Percentiles rank a stretch among this genome's conserved stretches.
Evolutionary conservation across 2,329 filamentous ascomycete species (phyloP).

Genomic region (Ceratocystis variospora): DNA sequence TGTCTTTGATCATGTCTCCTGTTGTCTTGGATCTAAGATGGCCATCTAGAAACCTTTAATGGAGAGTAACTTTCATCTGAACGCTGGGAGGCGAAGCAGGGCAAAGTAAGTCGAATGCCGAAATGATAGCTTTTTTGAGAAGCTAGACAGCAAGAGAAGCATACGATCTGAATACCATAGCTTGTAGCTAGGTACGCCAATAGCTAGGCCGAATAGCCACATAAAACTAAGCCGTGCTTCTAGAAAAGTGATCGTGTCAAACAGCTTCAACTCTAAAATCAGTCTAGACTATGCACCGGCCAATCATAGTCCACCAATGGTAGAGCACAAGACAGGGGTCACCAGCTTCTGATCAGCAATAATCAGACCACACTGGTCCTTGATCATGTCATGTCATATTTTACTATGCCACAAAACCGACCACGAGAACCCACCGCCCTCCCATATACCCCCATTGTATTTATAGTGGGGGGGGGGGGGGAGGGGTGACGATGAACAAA

Average conservation of each 20-base stretch:
- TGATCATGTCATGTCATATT: constrained; percentile 16
- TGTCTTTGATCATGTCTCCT: neutral
- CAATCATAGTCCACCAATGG: constrained; percentile 11
- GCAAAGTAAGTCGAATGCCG: too few species aligned
- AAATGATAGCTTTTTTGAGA: too few species aligned
- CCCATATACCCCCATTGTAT: neutral
- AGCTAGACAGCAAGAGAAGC: too few species aligned
- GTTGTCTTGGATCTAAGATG: neutral
- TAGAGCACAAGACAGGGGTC: constrained; percentile 7
- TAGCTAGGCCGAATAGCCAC: neutral
- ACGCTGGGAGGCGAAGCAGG: neutral
- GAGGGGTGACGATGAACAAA: neutral
- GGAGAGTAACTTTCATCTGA: neutral
- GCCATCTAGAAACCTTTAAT: neutral
- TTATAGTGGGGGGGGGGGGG: neutral
- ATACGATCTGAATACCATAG: too few species aligned
- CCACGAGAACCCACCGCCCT: constrained; percentile 7
- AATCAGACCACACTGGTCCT: constrained; percentile 19
- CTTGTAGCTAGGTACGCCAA: too few species aligned
- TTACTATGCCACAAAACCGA: neutral
- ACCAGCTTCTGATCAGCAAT: constrained; percentile 12
- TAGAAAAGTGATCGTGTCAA: constrained; percentile 8
- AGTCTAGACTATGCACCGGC: constrained; percentile 14
- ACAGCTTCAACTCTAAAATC: constrained; percentile 7
- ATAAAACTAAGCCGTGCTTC: neutral